Evolutionary conservation across 768 basidiomycete genomes (phyloP).

Genomic region (Agaricus subrufescens): DNA sequence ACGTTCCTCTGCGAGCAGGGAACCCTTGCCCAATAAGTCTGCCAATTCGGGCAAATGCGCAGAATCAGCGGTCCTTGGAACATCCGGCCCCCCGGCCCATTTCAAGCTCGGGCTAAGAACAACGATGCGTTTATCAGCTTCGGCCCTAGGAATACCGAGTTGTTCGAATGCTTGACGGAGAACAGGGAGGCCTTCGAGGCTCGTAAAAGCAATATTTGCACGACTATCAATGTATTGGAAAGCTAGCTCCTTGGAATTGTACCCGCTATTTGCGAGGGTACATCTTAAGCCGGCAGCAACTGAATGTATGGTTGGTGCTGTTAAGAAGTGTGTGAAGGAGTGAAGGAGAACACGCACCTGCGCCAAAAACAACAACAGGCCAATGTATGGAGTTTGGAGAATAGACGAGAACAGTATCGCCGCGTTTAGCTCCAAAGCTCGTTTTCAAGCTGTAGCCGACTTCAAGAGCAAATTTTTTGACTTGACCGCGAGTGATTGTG

Average conservation of each 20-base stretch:
- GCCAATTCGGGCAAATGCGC: slow-evolving; percentile 35
- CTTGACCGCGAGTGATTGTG: slow-evolving; percentile 49
- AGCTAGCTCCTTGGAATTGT: slow-evolving; percentile 61
- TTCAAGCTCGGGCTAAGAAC: slow-evolving; percentile 45
- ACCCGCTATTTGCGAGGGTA: slow-evolving; percentile 72
- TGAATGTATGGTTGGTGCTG: slow-evolving; percentile 8
- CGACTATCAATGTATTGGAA: slow-evolving; percentile 69
- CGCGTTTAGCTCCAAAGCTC: slow-evolving; percentile 30
- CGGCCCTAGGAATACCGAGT: slow-evolving; percentile 38
- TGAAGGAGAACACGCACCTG: slow-evolving; percentile 24
- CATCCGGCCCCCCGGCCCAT: slow-evolving; percentile 39
- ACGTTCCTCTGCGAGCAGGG: slow-evolving; percentile 45
- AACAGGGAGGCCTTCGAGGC: slow-evolving; percentile 54
- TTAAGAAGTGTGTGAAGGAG: background rate
- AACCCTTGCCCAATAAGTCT: slow-evolving; percentile 47
- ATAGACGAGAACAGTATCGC: slow-evolving; percentile 61
- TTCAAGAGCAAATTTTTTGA: slow-evolving; percentile 48
- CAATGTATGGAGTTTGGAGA: slow-evolving; percentile 61
- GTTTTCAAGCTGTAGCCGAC: slow-evolving; percentile 55
- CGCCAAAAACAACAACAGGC: slow-evolving; percentile 44
- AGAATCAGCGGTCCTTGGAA: slow-evolving; percentile 19
- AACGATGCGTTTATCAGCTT: slow-evolving; percentile 52
- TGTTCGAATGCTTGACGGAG: slow-evolving; percentile 53
- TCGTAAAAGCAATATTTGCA: slow-evolving; percentile 58
- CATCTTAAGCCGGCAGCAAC: slow-evolving; percentile 64